Evolutionary conservation across 305 asterid species (phyloP), one percentile per base, ranked within the genome.

Genomic region (Fraxinus ornus): DNA sequence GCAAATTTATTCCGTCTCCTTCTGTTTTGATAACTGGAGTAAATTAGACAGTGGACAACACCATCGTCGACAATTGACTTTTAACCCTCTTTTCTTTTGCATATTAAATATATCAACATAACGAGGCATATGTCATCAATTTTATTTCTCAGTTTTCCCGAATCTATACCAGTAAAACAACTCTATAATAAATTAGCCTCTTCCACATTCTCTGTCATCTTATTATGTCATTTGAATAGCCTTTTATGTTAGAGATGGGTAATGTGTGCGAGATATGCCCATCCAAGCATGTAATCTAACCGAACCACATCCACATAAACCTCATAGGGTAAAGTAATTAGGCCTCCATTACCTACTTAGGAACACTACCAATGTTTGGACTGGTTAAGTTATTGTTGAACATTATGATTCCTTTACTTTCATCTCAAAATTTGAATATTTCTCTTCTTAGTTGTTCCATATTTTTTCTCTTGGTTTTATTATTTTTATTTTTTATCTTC

Each of bases 401-500:
- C 72, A 78, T 24, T 13, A 78, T 73, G 75, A 62, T 32, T 76
- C 77, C 33, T 52, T 76, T 8, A 62, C 35, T 83, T 12, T 26
- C 33, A 19, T 76, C 37, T 30, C 5, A 70, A 28, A 28, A 1
- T 30, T 30, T 30, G 39, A 12, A 21, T 68, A 19, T 57, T n/a
- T 60, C 64, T 26, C 80, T 80, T 28, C 28, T 52, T 66, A 6
- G 22, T 41, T 57, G 37, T 64, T 79, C 82, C 73, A 76, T 7
- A 52, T 64, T 57, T 7, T 41, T 39, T 68, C 19, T 80, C 76
- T 68, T 39, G 30, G 37, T 77, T 76, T 74, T 78, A 64, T 70
- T 79, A 78, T 83, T 22, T 85, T 81, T 75, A 72, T 62, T 78
- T 81, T 70, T 49, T 71, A 1, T 82, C 77, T 83, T 82, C 70